Base-by-base conservation (phyloP, 1,139 yeast species). In the Kodamaea alishanica region DNA sequence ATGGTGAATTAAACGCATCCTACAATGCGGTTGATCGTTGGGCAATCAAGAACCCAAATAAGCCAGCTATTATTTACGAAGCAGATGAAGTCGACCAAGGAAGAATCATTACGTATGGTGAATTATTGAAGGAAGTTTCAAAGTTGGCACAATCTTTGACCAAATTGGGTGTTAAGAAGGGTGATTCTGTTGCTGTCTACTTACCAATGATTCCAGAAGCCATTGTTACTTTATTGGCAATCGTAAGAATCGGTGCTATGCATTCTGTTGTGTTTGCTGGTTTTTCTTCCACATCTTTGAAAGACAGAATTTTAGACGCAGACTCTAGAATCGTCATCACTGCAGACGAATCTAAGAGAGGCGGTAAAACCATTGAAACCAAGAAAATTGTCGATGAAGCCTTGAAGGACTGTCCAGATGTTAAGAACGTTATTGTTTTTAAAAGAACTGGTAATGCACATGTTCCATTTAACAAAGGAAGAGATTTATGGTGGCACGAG, bases 201-300 rank as follows among this genome's bases (percentile, higher is more conserved):
- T 70, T 85, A 60, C 95, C 94, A 49, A 85, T 85, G 95, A 81
- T 84, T 47, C 92, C 94, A 24, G 89, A 84, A 63, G 90, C 92
- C 2, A 54, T 85, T 45, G 73, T 83, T 32, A 76, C 94, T 1
- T 64, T 85, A 47, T 66, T 85, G 63, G 92, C 94, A 23, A 82
- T 84, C 58, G 73, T 74, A 20, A 75, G 95, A 64, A 73, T 85
- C 46, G 94, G 95, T 46, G 95, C 94, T 2, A 69, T 84, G 38
- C 95, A 85, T 61, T 82, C 90, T 8, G 94, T 84, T 33, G 84
- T 85, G 15, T 85, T 85, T 67, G 95, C 95, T 6, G 95, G 95
- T 2, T 85, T 84, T 59, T 77, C 85, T 10, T 77, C 88, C 27
- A 80, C 84, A 35, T 84, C 92, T 6, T 70, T 84, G 48, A 75